These are phyloP conservation scores for Botrytis elliptica DNA, from an alignment of 2,329 filamentous ascomycete genomes.

Conservation along the genomic window DNA sequence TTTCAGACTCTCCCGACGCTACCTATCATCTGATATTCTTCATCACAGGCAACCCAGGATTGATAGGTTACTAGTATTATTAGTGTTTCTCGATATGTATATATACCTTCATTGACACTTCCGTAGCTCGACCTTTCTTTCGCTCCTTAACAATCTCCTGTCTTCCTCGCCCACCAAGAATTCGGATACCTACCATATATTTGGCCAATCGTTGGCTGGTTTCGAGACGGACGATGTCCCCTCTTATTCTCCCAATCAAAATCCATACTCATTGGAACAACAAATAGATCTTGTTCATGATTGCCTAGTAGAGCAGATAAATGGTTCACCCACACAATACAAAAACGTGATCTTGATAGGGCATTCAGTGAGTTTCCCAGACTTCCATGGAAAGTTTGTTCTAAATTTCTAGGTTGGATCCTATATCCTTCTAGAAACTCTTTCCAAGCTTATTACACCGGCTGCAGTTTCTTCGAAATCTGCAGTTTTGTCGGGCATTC, in stretches of 20 bases:
- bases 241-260: slow-evolving; percentile 32
- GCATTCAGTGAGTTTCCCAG: slow-evolving; percentile 72
- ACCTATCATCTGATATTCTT: slow-evolving; percentile 60
- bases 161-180: slow-evolving; percentile 42
- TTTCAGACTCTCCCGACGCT: slow-evolving; percentile 21
- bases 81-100: no score
- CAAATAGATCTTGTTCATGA: slow-evolving; percentile 45
- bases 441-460: slow-evolving; percentile 44
- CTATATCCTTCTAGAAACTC: slow-evolving; percentile 69
- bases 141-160: slow-evolving; percentile 54
- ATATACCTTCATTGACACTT: neutral
- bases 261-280: slow-evolving; percentile 48
- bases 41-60: slow-evolving; percentile 73
- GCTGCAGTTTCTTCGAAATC: slow-evolving; percentile 33
- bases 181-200: slow-evolving; percentile 45
- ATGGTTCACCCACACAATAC: slow-evolving; percentile 43
- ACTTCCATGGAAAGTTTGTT: slow-evolving; percentile 64
- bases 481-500: slow-evolving; percentile 47
- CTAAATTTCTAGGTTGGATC: slow-evolving; percentile 50
- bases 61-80: slow-evolving; percentile 68
- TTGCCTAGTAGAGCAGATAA: slow-evolving; percentile 27
- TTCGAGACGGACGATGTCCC: slow-evolving; percentile 52
- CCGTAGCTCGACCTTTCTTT: slow-evolving; percentile 53
- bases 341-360: slow-evolving; percentile 66
- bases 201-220: slow-evolving; percentile 57